A percentile compares a stretch with the other conserved stretches of the same genome.
Evolutionary conservation across 2,329 filamentous ascomycete genomes (phyloP).

Genomic region (Atkinsonella hypoxylon): DNA sequence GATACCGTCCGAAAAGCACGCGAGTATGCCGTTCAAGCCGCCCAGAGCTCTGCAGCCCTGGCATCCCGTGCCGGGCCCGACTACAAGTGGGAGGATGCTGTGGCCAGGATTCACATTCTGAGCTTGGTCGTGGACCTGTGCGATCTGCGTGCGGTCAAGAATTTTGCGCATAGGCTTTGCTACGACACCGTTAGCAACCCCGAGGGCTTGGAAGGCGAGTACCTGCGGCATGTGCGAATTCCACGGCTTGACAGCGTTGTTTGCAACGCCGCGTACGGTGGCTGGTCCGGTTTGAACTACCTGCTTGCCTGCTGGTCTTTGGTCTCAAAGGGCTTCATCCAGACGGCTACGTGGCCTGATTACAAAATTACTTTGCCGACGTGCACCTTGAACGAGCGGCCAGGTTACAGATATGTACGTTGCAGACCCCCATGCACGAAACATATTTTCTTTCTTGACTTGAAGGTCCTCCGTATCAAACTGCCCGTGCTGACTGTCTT

Average conservation of each 20-base stretch:
- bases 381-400: constrained; percentile 28
- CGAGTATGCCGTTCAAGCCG: constrained; percentile 39
- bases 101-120: constrained; percentile 44
- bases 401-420: constrained; percentile 22
- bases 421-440: neutral
- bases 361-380: constrained; percentile 56
- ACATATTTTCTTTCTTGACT: neutral
- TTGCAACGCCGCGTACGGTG: constrained; percentile 81
- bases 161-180: constrained; percentile 34
- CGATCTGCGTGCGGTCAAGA: constrained; percentile 38
- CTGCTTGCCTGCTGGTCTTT: constrained; percentile 38
- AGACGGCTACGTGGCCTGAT: constrained; percentile 62
- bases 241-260: constrained; percentile 69
- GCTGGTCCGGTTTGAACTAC: constrained; percentile 74
- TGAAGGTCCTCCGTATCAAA: neutral
- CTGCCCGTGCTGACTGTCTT: neutral
- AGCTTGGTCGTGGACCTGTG: constrained; percentile 49
- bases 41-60: constrained; percentile 25
- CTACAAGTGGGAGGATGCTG: constrained; percentile 26
- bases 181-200: constrained; percentile 33
- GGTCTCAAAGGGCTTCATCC: constrained; percentile 47
- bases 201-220: constrained; percentile 23
- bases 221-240: constrained; percentile 35
- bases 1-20: constrained; percentile 57
- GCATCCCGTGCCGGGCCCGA: constrained; percentile 23